Conservation (phyloP, 352 stramenopile species). For the Globisporangium uncinulatum region DNA sequence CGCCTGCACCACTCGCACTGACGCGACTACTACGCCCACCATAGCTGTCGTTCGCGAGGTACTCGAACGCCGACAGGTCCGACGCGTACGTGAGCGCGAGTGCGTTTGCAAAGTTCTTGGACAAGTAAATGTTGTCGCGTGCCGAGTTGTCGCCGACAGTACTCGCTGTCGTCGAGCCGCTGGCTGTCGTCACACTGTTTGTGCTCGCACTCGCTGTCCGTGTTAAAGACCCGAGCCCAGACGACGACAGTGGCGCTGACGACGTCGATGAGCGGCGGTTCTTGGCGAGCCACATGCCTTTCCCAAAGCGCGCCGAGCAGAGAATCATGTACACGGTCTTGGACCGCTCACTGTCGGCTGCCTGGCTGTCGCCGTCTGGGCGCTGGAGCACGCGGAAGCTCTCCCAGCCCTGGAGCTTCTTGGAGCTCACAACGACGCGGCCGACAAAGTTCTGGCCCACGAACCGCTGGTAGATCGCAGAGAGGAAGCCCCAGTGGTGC, state of each 20-base stretch:
- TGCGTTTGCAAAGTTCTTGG: conserved; percentile 67
- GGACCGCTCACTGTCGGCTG: conserved; percentile 7
- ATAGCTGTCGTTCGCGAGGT: conserved; percentile 6
- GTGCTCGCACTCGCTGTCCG: conserved; percentile 2
- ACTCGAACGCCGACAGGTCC: conserved; percentile 47
- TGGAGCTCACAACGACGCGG: conserved; percentile 43
- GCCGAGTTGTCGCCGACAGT: conserved; percentile 9
- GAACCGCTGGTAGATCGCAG: conserved; percentile 50
- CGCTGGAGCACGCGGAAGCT: conserved; percentile 62
- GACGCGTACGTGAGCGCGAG: conserved; percentile 65
- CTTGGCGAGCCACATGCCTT: conserved; percentile 75
- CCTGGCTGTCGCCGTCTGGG: conserved; percentile 14
- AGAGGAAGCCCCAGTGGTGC: conserved; percentile 79
- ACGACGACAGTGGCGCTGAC: conserved; percentile 2
- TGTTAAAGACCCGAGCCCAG: conserved; percentile 6
- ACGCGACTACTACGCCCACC: neutral
- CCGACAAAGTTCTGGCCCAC: conserved; percentile 76
- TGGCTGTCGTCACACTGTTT: neutral
- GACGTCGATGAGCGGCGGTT: conserved; percentile 17
- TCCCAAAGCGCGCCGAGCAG: conserved; percentile 71
- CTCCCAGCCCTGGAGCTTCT: conserved; percentile 71
- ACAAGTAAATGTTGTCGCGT: conserved; percentile 42
- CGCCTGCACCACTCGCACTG: neutral
- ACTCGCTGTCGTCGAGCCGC: conserved; percentile 4
- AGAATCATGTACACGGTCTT: conserved; percentile 62